phyloP scores from a whole-genome alignment of 495 filamentous ascomycete genomes.

The Penicillium verhagenii region DNA sequence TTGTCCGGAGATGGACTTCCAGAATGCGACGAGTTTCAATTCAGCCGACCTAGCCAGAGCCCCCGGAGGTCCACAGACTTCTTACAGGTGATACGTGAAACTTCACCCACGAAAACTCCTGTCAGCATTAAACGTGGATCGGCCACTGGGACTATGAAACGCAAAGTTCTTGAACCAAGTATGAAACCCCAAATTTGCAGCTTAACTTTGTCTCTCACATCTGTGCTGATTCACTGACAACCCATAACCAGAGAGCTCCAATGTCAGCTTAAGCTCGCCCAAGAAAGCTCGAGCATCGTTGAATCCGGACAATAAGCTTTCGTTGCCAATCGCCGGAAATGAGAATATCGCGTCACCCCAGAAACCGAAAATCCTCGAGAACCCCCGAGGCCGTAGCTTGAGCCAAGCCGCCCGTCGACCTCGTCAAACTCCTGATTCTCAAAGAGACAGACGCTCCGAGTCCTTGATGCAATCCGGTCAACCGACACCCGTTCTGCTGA shows the following conservation, averaged over 20 bases:
- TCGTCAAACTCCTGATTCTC: constrained; percentile 1
- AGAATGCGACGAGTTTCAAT: constrained; percentile 52
- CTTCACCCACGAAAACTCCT: constrained; percentile 21
- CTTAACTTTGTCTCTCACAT: neutral
- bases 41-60: constrained; percentile 29
- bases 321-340: constrained; percentile 4
- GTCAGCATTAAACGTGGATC: constrained; percentile 16
- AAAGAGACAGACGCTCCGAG: constrained; percentile 19
- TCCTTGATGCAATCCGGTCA: constrained; percentile 13
- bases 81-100: constrained; percentile 10
- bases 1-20: constrained; percentile 22
- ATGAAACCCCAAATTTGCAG: constrained; percentile 25
- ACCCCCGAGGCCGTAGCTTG: neutral
- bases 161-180: constrained; percentile 62
- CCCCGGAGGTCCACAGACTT: constrained; percentile 9
- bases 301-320: constrained; percentile 15
- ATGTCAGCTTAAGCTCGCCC: constrained; percentile 40
- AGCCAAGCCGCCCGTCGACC: constrained; percentile 11
- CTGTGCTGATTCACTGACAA: constrained; percentile 21
- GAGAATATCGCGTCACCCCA: constrained; percentile 19
- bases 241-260: constrained; percentile 50
- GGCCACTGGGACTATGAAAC: constrained; percentile 24
- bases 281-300: constrained; percentile 20
- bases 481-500: neutral
- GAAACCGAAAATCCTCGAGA: constrained; percentile 17